phyloP scores from a whole-genome alignment of 2,329 filamentous ascomycete genomes.

The Scedosporium dehoogii region DNA sequence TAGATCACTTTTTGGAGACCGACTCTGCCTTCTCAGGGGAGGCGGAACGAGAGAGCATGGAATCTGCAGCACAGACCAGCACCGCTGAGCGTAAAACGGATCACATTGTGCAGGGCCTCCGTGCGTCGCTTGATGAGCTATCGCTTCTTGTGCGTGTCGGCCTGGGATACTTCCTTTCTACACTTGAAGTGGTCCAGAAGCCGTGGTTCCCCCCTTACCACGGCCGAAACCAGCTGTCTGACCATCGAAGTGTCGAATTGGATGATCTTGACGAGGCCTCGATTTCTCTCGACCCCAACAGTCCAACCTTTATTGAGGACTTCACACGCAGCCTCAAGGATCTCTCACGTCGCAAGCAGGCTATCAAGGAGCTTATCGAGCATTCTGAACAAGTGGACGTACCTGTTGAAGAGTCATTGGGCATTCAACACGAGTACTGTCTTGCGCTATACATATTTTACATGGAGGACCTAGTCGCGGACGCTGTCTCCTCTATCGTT shows the following conservation, averaged over 20 bases:
- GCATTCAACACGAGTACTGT: constrained; percentile 5
- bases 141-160: neutral
- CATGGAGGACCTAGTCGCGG: neutral
- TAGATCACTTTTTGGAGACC: neutral
- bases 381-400: neutral
- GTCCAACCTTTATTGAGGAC: neutral
- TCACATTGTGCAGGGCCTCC: neutral
- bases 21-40: neutral
- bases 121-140: neutral
- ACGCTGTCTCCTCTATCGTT: neutral
- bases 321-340: neutral
- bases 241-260: neutral
- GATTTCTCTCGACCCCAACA: neutral
- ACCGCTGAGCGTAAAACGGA: neutral
- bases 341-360: neutral
- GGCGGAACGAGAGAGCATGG: neutral
- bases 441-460: constrained; percentile 1
- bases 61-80: neutral
- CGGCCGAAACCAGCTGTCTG: neutral
- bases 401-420: neutral
- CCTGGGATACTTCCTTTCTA: neutral
- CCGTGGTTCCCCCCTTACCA: neutral
- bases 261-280: neutral
- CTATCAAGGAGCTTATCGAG: neutral
- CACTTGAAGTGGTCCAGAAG: neutral